Conservation (phyloP, 768 basidiomycete species). For the Amanita muscaria region DNA sequence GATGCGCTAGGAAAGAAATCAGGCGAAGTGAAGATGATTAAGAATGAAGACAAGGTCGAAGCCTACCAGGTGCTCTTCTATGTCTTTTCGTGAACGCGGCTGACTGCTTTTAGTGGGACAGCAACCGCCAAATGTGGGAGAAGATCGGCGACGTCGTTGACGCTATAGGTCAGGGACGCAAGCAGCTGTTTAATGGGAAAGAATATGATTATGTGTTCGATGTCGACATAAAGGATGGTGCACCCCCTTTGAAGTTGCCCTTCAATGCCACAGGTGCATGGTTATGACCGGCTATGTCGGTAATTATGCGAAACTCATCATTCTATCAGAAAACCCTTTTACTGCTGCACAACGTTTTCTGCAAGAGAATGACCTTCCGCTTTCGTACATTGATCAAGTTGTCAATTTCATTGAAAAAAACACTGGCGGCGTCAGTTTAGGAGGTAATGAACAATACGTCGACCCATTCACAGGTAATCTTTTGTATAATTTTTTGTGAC, state of each 20-base stretch:
- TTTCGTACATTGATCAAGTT: slow-evolving; percentile 80
- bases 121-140: slow-evolving; percentile 60
- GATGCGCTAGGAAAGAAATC: slow-evolving; percentile 70
- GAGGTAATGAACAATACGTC: slow-evolving; percentile 49
- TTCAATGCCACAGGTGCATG: slow-evolving; percentile 75
- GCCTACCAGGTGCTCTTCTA: slow-evolving; percentile 69
- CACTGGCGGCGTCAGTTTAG: slow-evolving; percentile 67
- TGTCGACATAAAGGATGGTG: slow-evolving; percentile 90
- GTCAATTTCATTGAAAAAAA: slow-evolving; percentile 93
- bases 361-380: slow-evolving; percentile 71
- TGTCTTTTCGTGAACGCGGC: neutral
- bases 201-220: slow-evolving; percentile 99
- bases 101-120: slow-evolving; percentile 64
- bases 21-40: slow-evolving; percentile 91
- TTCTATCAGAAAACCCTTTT: slow-evolving; percentile 78
- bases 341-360: slow-evolving; percentile 85
- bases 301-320: too few species aligned
- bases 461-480: slow-evolving; percentile 84
- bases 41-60: slow-evolving; percentile 71
- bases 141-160: slow-evolving; percentile 96
- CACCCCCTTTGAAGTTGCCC: slow-evolving; percentile 87
- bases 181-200: slow-evolving; percentile 85
- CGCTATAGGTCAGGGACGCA: slow-evolving; percentile 82
- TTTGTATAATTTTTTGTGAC: slow-evolving; percentile 3
- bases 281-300: too few species aligned